Evolutionary conservation across 768 basidiomycete species (phyloP).

Genomic region (Megacollybia marginata): DNA sequence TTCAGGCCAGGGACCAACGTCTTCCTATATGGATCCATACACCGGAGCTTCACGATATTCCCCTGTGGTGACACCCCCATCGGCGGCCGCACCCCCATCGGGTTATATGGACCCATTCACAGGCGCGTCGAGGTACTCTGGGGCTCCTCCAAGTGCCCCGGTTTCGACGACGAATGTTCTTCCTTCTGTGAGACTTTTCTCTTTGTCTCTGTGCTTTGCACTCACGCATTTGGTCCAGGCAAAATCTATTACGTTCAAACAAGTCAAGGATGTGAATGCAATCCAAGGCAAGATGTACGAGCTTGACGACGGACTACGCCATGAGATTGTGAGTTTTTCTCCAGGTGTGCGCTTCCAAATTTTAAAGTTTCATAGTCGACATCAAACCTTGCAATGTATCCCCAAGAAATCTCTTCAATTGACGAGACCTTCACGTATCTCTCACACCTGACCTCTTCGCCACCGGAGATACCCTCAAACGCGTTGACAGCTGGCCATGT

Average conservation of each 20-base stretch:
- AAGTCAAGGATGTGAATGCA: constrained; percentile 67
- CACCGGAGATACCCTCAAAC: constrained; percentile 22
- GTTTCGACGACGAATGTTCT: constrained; percentile 31
- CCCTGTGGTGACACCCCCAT: constrained; percentile 16
- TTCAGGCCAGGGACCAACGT: constrained; percentile 22
- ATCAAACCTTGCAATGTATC: constrained; percentile 60
- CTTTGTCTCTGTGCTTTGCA: neutral
- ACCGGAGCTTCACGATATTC: constrained; percentile 65
- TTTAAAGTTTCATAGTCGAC: constrained; percentile 44
- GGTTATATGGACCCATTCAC: constrained; percentile 59
- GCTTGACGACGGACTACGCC: constrained; percentile 59
- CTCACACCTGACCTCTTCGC: constrained; percentile 34
- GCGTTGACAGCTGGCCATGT: constrained; percentile 42
- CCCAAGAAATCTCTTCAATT: constrained; percentile 48
- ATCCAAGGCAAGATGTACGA: constrained; percentile 77
- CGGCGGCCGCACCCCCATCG: constrained; percentile 26
- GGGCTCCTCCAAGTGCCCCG: constrained; percentile 24
- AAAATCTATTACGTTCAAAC: constrained; percentile 71
- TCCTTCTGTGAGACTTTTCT: constrained; percentile 36
- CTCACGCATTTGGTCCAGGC: constrained; percentile 29
- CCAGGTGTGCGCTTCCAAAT: neutral
- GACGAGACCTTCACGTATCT: constrained; percentile 62
- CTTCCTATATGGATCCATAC: constrained; percentile 57
- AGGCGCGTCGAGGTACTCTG: constrained; percentile 58
- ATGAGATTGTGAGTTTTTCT: constrained; percentile 53